Percentiles rank a stretch among this genome's conserved stretches.
Conservation (phyloP, 2,329 filamentous ascomycete genomes). For the Alternaria novae-zelandiae region DNA sequence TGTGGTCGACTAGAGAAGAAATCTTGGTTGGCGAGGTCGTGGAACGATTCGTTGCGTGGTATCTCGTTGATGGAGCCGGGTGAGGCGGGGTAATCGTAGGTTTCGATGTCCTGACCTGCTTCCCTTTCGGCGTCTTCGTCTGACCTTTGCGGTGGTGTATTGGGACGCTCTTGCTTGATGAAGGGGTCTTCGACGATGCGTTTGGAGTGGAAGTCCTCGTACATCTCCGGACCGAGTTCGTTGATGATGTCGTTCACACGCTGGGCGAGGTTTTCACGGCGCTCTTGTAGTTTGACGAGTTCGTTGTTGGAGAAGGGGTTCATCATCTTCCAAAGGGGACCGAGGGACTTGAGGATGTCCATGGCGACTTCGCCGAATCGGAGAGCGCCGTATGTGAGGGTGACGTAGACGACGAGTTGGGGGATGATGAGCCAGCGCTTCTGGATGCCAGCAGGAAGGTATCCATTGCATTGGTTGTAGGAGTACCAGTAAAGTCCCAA, state of each 20-base stretch:
- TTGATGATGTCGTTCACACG: slow-evolving; percentile 94
- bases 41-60: slow-evolving; percentile 91
- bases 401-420: slow-evolving; percentile 81
- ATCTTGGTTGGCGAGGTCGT: slow-evolving; percentile 83
- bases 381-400: slow-evolving; percentile 89
- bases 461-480: slow-evolving; percentile 78
- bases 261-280: slow-evolving; percentile 74
- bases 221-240: slow-evolving; percentile 92
- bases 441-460: slow-evolving; percentile 77
- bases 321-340: slow-evolving; percentile 84
- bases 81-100: slow-evolving; percentile 36
- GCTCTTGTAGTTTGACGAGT: slow-evolving; percentile 76
- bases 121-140: slow-evolving; percentile 22
- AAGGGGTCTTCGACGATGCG: slow-evolving; percentile 50
- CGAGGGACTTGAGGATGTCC: slow-evolving; percentile 95
- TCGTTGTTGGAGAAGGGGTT: slow-evolving; percentile 85
- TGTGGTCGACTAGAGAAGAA: slow-evolving; percentile 89
- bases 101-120: slow-evolving; percentile 24
- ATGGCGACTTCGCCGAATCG: slow-evolving; percentile 98
- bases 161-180: slow-evolving; percentile 23
- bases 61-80: slow-evolving; percentile 30
- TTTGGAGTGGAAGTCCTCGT: slow-evolving; percentile 74
- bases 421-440: slow-evolving; percentile 68
- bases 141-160: slow-evolving; percentile 31
- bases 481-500: slow-evolving; percentile 43